These are phyloP conservation scores for Cyclospora cayetanensis DNA, from an alignment of 169 alveolate genomes.

Conservation along the genomic window DNA sequence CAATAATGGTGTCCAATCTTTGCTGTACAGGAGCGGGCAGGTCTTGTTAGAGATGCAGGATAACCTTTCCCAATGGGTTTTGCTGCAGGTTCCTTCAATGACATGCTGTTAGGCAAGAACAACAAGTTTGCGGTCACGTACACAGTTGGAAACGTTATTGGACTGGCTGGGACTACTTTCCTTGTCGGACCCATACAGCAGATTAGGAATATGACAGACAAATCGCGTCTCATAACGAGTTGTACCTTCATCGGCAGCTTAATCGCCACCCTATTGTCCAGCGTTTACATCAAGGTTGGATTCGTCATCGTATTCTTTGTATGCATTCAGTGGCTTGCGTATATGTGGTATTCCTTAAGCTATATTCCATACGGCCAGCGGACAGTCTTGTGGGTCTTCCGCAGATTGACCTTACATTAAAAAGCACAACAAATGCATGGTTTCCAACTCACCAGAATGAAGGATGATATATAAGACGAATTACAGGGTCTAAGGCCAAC, in stretches of 20 bases:
- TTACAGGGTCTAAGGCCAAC: too few species aligned
- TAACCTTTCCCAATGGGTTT: too few species aligned
- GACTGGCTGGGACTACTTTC: slow-evolving; percentile 69
- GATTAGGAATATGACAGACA: slow-evolving; percentile 64
- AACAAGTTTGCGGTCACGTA: slow-evolving; percentile 70
- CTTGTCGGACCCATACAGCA: slow-evolving; percentile 65
- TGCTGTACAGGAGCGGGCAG: background rate
- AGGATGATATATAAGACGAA: too few species aligned
- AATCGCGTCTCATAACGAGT: slow-evolving; percentile 58
- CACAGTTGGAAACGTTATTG: slow-evolving; percentile 67
- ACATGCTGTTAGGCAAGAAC: slow-evolving; percentile 57
- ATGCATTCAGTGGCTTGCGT: slow-evolving; percentile 70
- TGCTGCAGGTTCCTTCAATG: slow-evolving; percentile 66
- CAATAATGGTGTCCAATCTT: background rate
- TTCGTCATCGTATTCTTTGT: slow-evolving; percentile 55
- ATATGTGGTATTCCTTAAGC: slow-evolving; percentile 71
- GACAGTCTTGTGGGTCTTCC: slow-evolving; percentile 52
- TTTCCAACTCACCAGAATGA: too few species aligned
- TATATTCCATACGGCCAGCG: slow-evolving; percentile 72
- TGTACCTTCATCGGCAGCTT: slow-evolving; percentile 64
- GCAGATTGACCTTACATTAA: background rate
- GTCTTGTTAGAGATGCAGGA: too few species aligned
- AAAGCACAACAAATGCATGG: too few species aligned
- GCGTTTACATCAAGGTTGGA: slow-evolving; percentile 49
- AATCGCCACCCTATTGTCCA: slow-evolving; percentile 53